Evolutionary conservation across 306 rosid species (phyloP).

Genomic region (Prunus fruticosa): DNA sequence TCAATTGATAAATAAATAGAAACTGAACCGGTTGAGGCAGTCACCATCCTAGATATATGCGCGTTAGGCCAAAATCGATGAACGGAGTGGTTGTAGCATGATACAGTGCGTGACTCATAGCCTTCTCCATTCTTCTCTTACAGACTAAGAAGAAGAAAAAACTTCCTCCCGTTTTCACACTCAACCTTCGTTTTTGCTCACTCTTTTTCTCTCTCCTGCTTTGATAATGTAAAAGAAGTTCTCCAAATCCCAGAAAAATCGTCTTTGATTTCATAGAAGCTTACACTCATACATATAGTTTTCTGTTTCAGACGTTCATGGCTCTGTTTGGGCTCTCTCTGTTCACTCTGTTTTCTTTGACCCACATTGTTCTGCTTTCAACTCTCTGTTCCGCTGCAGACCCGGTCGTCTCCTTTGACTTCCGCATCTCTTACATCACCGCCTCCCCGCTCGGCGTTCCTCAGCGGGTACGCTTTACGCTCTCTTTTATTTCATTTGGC

Average conservation of each 20-base stretch:
- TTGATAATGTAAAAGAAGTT: constrained; percentile 4
- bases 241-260: neutral
- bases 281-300: neutral
- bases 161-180: constrained; percentile 1
- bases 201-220: neutral
- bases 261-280: neutral
- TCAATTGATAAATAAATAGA: neutral
- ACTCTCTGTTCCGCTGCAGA: constrained; percentile 53
- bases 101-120: neutral
- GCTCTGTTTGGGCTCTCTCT: constrained; percentile 30
- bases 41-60: neutral
- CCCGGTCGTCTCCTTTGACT: constrained; percentile 49
- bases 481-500: constrained; percentile 6
- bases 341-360: constrained; percentile 36
- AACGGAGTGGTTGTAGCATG: neutral
- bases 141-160: neutral
- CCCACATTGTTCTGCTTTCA: constrained; percentile 40
- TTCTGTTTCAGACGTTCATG: constrained; percentile 21
- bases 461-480: constrained; percentile 52
- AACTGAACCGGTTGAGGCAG: constrained; percentile 4
- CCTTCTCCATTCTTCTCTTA: neutral
- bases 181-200: neutral
- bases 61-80: neutral
- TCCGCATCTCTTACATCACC: constrained; percentile 60
- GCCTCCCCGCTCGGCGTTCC: constrained; percentile 78